phyloP scores from a whole-genome alignment of 805 yeast species.

The Tetrapisispora phaffii region DNA sequence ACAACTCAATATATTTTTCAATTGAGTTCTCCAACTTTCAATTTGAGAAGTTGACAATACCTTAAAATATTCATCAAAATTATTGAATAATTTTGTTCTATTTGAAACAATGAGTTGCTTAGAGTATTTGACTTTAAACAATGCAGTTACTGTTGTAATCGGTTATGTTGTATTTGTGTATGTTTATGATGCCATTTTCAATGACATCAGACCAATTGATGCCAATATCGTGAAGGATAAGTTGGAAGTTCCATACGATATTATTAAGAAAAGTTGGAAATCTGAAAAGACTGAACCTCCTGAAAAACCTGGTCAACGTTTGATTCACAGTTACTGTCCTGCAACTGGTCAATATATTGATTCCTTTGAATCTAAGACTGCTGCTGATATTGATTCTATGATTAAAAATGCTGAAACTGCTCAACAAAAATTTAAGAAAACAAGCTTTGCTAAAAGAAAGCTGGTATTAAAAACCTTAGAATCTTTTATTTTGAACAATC shows the following conservation, averaged over 20 bases:
- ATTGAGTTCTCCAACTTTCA: not conserved
- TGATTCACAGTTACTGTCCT: conserved; percentile 83
- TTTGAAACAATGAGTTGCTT: not conserved
- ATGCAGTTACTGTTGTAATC: not conserved
- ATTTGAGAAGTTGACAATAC: not conserved
- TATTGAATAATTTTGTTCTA: too few relatives aligned
- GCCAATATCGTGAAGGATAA: conserved; percentile 18
- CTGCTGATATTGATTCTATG: conserved; percentile 58
- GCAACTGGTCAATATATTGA: conserved; percentile 91
- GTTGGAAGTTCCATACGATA: conserved; percentile 35
- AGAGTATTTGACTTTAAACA: not conserved
- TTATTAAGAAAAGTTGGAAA: conserved; percentile 46
- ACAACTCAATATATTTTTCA: not conserved
- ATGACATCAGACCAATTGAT: not conserved
- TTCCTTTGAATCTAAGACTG: conserved; percentile 51
- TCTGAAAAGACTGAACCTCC: conserved; percentile 50
- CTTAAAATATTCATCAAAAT: too few relatives aligned
- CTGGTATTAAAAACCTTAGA: conserved; percentile 61
- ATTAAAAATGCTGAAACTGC: conserved; percentile 35
- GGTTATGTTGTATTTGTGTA: not conserved
- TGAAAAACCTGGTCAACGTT: conserved; percentile 51
- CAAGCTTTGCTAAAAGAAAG: conserved; percentile 57
- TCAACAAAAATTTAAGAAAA: conserved; percentile 26
- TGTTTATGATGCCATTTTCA: not conserved
- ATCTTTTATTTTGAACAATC: conserved; percentile 67